Evolutionary conservation across 371 early-diverging fungal genomes (phyloP), one percentile per base, ranked within the genome.

Genomic region (Phascolomyces articulosus): DNA sequence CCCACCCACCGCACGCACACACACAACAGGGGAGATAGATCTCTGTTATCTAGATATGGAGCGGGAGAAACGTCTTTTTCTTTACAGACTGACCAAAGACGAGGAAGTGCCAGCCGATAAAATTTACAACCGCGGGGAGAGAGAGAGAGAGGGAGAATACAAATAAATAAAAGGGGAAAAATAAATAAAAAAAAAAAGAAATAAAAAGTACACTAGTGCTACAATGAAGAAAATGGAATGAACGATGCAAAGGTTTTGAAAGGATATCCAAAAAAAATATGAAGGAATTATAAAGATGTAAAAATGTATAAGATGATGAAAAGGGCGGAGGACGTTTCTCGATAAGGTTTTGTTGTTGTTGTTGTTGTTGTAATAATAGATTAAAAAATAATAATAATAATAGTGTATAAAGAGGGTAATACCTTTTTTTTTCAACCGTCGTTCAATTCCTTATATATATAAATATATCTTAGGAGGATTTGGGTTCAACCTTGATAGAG

Each of bases 31-130:
- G 3, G 40, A 29, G 38, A 29, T 10, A 18, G 16, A 8, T 2
- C 40, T 40, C 40, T 57, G 21, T 57, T 40, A 40, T 38, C n/a
- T n/a, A n/a, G n/a, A 24, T 57, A 44, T 16, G 16, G 44, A 44
- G 60, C 24, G 55, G 53, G 62, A 62, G 62, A 62, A 64, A 64
- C 64, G 64, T 58, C 64, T 64, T 64, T 64, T 64, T 64, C 64
- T 64, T 64, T 64, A 64, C 64, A 64, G 58, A 40, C 48, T 55
- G 64, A 28, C 64, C 64, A 64, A 64, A 64, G 64, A 58, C 57
- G 58, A n/a, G n/a, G 24, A 64, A 64, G 64, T 64, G 64, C 58
- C 64, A 55, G 49, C 40, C 58, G 40, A n/a, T 64, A 64, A 23
- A 64, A 64, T 64, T 41, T 62, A 62, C 62, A 62, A 62, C 29